Base-by-base conservation (phyloP, 2,329 filamentous ascomycete genomes). In the Pseudofabraea citricarpa region DNA sequence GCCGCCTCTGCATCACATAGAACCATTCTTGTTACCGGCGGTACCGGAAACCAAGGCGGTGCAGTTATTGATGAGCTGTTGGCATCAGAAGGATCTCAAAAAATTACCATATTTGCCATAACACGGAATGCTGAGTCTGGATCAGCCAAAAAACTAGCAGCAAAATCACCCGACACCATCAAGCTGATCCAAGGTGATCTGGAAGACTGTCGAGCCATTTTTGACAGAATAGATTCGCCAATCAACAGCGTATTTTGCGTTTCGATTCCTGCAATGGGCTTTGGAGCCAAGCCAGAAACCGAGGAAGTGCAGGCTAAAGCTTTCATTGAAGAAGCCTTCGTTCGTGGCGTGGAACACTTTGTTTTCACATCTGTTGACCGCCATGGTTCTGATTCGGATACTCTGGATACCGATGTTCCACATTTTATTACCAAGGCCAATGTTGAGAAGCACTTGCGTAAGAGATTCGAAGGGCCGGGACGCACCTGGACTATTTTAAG, bases 181-280 rank as follows among this genome's bases (percentile, higher is more conserved):
- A 69, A 70, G 36, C 52, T 81, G 7, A 66, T 81, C 44, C 62
- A 79, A 57, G 80, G 80, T 9, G 69, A 83, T 46, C 64, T 83
- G 5, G 67, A 77, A 46, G 62, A 81, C 32, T 64, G 70, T 0
- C 58, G 65, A 1, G 62, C 56, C 0, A 69, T 83, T 22, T 82
- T 83, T 53, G 47, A 43, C 44, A 31, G 51, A 51, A 44, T 58
- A 48, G 19, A 49, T 41, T 35, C 48, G 32, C 56, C 67, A 2
- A 69, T 81, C 44, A 79, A 74, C 71, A 78, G 77, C 3, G 78
- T 84, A 5, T 85, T 76, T 61, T 77, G 73, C 18, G 78, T 85
- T 5, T 64, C 67, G 43, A 56, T 54, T 15, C 49, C 50, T 6
- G 43, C 42, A 8, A 24, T 52, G 15, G 46, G 48, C 13, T 36